Evolutionary conservation across 805 yeast genomes (phyloP).

Genomic region (Barnettozyma sucrosica): DNA sequence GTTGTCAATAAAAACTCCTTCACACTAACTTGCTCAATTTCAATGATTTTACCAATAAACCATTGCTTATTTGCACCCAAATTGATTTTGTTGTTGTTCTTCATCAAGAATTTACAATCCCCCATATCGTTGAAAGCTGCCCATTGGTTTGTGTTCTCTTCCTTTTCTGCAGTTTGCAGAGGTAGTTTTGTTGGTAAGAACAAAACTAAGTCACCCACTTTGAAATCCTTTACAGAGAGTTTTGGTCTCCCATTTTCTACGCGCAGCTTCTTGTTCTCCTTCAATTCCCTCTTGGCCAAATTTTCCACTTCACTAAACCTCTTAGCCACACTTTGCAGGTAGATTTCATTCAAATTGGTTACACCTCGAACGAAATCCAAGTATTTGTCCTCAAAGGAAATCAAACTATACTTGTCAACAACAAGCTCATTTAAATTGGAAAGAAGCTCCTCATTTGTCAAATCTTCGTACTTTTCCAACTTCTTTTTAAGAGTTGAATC

Average conservation of each 20-base stretch:
- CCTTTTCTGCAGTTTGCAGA: neutral
- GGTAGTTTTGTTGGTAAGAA: conserved; percentile 63
- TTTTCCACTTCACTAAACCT: conserved; percentile 87
- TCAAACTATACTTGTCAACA: conserved; percentile 19
- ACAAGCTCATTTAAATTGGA: conserved; percentile 14
- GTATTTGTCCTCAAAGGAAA: conserved; percentile 24
- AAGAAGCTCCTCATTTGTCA: conserved; percentile 14
- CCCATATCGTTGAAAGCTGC: conserved; percentile 87
- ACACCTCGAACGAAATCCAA: conserved; percentile 18
- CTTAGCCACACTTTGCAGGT: conserved; percentile 47
- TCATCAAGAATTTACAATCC: conserved; percentile 76
- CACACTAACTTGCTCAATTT: conserved; percentile 36
- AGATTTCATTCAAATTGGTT: conserved; percentile 26
- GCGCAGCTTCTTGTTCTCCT: conserved; percentile 52
- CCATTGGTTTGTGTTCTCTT: conserved; percentile 41
- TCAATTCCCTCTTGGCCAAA: conserved; percentile 77
- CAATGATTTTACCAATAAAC: conserved; percentile 67
- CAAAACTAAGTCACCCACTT: conserved; percentile 69
- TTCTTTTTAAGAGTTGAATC: conserved; percentile 20
- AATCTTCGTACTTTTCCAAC: conserved; percentile 9
- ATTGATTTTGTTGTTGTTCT: conserved; percentile 28
- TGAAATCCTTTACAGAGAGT: conserved; percentile 63
- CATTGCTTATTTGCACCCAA: conserved; percentile 54
- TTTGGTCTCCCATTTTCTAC: conserved; percentile 42
- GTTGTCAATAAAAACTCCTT: conserved; percentile 20